Conservation (phyloP, 2,329 filamentous ascomycete genomes). For the Botryosphaeria dothidea region DNA sequence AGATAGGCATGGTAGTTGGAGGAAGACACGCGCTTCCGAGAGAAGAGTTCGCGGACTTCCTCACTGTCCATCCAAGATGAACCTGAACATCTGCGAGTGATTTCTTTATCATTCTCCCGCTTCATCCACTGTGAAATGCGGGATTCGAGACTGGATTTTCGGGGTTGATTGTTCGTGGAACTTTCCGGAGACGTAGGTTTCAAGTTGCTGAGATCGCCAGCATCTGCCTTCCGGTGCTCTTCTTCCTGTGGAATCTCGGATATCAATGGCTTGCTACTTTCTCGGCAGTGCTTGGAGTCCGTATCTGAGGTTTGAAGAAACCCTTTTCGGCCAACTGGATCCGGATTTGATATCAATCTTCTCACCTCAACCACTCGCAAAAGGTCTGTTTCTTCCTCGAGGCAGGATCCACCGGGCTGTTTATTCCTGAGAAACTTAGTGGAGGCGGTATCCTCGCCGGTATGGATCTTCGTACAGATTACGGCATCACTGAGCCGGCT, state of each 20-base stretch:
- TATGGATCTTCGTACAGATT: neutral
- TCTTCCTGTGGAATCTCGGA: neutral
- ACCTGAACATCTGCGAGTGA: neutral
- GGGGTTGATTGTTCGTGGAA: neutral
- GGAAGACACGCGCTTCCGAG: neutral
- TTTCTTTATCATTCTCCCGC: neutral
- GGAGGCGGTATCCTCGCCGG: too few species aligned
- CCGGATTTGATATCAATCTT: neutral
- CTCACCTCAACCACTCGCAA: neutral
- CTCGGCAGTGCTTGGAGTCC: neutral
- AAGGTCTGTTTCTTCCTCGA: neutral
- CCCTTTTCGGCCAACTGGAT: too few species aligned
- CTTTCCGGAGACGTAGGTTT: neutral
- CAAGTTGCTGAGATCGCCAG: too few species aligned
- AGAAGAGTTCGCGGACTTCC: neutral
- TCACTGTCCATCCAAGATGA: neutral
- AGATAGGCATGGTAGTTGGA: neutral
- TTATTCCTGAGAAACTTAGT: neutral
- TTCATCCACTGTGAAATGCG: conserved; percentile 2
- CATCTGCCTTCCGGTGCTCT: too few species aligned
- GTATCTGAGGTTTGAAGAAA: neutral
- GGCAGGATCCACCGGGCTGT: too few species aligned
- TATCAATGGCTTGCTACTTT: neutral
- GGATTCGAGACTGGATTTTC: neutral
- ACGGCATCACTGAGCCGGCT: neutral